Conservation (phyloP, 495 filamentous ascomycete species). For the Neurospora sp. region DNA sequence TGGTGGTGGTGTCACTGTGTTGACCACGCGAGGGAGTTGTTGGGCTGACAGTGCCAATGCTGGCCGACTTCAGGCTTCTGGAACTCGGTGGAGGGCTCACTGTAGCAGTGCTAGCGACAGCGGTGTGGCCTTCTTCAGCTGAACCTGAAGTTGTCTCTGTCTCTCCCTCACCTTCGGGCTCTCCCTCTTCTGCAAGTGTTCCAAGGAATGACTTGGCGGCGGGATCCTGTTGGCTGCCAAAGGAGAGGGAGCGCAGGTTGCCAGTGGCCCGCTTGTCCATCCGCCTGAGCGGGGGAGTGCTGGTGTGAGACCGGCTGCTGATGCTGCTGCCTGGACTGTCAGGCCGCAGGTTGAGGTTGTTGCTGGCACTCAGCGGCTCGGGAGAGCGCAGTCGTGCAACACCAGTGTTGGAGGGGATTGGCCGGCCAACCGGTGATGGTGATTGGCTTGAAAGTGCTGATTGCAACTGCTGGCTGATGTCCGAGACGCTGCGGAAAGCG, state of each 20-base stretch:
- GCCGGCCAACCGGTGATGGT: slow-evolving; percentile 21
- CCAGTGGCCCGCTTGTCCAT: slow-evolving; percentile 65
- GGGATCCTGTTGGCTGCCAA: slow-evolving; percentile 39
- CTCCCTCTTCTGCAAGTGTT: background rate
- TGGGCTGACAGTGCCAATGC: background rate
- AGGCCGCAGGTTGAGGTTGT: slow-evolving; percentile 33
- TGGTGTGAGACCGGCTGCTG: slow-evolving; percentile 38
- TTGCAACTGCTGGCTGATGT: background rate
- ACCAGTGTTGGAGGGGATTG: slow-evolving; percentile 38
- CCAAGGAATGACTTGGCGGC: slow-evolving; percentile 11
- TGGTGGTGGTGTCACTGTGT: background rate
- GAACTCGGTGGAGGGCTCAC: background rate
- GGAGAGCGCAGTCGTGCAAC: slow-evolving; percentile 47
- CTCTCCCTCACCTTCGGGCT: background rate
- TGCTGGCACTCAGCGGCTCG: slow-evolving; percentile 26
- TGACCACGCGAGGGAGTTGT: background rate
- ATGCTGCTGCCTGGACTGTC: slow-evolving; percentile 37
- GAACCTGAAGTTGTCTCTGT: too few species aligned
- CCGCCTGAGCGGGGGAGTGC: slow-evolving; percentile 59
- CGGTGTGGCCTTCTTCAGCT: too few species aligned
- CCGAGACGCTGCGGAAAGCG: background rate
- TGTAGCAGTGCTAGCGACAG: background rate
- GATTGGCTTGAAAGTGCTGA: slow-evolving; percentile 6
- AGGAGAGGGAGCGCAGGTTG: slow-evolving; percentile 64
- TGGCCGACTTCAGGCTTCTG: slow-evolving; percentile 1